Conservation (phyloP, 257 asterid species). For the Cruciata laevipes region DNA sequence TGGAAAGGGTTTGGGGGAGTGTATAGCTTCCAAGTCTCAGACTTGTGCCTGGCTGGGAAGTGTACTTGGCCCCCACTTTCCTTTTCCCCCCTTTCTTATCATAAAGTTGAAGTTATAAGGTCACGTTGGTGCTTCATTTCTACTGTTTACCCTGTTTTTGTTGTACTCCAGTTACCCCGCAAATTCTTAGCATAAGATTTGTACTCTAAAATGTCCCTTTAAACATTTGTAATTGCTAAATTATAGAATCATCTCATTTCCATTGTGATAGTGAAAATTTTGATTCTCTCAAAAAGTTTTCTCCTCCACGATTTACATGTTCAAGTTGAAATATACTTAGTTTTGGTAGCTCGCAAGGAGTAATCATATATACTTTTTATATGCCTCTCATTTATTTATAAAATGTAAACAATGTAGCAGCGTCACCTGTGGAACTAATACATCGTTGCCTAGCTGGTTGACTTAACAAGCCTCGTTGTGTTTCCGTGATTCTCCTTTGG, state of each 20-base stretch:
- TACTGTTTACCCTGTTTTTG: not conserved
- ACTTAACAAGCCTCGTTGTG: too few species aligned
- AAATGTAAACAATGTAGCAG: too few species aligned
- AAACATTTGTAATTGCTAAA: not conserved
- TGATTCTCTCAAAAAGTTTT: not conserved
- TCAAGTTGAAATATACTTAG: too few species aligned
- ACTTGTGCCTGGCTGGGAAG: constrained; percentile 1
- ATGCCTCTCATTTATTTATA: too few species aligned
- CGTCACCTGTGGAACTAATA: too few species aligned
- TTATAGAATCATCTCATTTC: not conserved
- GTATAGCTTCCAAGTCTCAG: not conserved
- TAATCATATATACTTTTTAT: too few species aligned
- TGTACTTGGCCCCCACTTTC: not conserved
- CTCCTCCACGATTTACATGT: too few species aligned
- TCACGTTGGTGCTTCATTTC: constrained; percentile 5
- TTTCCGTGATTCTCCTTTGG: too few species aligned
- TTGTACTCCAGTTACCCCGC: not conserved
- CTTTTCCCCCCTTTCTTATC: not conserved
- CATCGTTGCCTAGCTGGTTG: too few species aligned
- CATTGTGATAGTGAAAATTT: too few species aligned
- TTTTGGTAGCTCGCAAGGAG: too few species aligned
- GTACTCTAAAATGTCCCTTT: not conserved
- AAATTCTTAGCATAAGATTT: not conserved
- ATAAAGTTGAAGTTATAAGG: not conserved
- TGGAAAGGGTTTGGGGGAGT: not conserved